Percentiles rank a stretch among this genome's conserved stretches.
phyloP scores from a whole-genome alignment of 1,284 basidiomycete genomes.

The Rhodotorula sp. region DNA sequence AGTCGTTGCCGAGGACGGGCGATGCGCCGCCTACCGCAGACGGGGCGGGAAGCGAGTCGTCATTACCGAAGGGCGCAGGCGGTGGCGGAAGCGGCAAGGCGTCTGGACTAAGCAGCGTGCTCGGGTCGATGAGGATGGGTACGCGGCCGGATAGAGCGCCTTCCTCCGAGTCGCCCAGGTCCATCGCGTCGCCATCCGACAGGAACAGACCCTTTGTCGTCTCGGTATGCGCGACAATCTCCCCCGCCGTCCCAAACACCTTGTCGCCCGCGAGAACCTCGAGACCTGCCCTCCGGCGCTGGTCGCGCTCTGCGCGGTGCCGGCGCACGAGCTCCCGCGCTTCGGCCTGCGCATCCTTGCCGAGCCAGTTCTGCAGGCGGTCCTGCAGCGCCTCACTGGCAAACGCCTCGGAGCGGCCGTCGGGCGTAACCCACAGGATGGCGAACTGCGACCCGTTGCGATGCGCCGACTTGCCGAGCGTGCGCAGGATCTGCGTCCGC shows the following conservation, averaged over 20 bases:
- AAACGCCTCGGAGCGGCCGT: conserved; percentile 55
- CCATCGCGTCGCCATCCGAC: conserved; percentile 3
- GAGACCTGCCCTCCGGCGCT: neutral
- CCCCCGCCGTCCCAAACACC: conserved; percentile 9
- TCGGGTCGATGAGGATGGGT: too few relatives aligned
- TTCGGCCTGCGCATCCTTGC: neutral
- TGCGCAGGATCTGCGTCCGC: conserved; percentile 50
- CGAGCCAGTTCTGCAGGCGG: conserved; percentile 4
- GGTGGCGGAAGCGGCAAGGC: too few relatives aligned
- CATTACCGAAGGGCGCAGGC: too few relatives aligned
- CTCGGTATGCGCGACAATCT: neutral
- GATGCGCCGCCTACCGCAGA: too few relatives aligned
- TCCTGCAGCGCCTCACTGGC: conserved; percentile 51
- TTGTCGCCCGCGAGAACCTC: neutral
- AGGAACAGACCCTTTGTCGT: neutral
- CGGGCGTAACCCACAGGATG: conserved; percentile 57
- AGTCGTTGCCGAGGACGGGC: too few relatives aligned
- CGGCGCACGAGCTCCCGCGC: neutral
- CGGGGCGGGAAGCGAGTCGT: too few relatives aligned
- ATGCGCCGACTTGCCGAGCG: conserved; percentile 55
- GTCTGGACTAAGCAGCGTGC: too few relatives aligned
- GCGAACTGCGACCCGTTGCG: conserved; percentile 60
- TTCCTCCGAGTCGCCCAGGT: neutral
- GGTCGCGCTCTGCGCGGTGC: neutral
- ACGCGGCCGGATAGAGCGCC: too few relatives aligned